Base-by-base conservation (phyloP, 2,329 filamentous ascomycete species). In the Phyllosticta citrichinensis region DNA sequence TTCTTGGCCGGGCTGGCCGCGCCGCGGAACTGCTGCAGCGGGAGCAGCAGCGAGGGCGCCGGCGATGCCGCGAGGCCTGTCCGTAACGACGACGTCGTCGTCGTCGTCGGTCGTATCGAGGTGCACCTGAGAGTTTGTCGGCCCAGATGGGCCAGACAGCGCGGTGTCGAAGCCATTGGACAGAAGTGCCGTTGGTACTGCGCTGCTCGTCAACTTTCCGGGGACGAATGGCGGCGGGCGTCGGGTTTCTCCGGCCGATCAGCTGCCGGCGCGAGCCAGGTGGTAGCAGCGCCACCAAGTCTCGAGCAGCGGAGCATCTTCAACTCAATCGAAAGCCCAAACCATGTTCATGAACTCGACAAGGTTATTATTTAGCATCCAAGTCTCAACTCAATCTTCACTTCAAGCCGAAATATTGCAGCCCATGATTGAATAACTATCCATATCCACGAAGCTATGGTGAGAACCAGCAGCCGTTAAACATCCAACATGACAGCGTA, bases 1-100 rank as follows among this genome's bases (percentile, higher is more conserved):
- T 72, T 69, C 62, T 72, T 72, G 64, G 75, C 76, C 53, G 69
- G 66, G 22, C 73, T 70, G 65, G 76, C 76, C 25, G 40, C 57
- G 55, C 35, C 56, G 65, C 76, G 75, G 63, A 75, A 65, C 60
- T 75, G 70, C 63, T 74, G 73, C 64, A 69, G 66, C 52, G 70
- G 65, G 62, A 71, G 63, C 25, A 71, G 63, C 25, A 56, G 17
- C 4, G 53, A 50, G 12, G 58, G 53, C 27, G 27, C 35, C 11
- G 51, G 4, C 12, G 33, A 12, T 12, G 33, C 33, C 11, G 33
- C 33, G 14, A 40, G 11, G 9, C 8, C 33, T 14, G 33, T 17
- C 33, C 11, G 11, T 19, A 50, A 22, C 22, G 22, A 8, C 27
- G 52, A n/a, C 24, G 24, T 24, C 5, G 22, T 12, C 27, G 52